A percentile compares a stretch with the other conserved stretches of the same genome.
Conservation (phyloP, 331 rosid species). For the Malus hybrid region DNA sequence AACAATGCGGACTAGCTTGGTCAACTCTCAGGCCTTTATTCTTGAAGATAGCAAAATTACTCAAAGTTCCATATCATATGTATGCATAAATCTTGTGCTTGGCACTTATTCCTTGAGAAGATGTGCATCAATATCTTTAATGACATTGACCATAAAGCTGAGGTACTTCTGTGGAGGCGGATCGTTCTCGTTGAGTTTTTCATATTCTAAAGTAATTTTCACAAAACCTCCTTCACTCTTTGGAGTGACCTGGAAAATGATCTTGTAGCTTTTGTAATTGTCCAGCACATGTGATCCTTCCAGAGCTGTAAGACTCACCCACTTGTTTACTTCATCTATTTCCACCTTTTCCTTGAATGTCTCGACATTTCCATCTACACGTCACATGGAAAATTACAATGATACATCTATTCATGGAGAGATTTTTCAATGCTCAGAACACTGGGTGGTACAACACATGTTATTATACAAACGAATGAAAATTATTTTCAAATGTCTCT, state of each 20-base stretch:
- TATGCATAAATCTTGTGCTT: background rate
- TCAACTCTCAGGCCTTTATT: too few species aligned
- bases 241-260: constrained; percentile 8
- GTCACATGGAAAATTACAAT: too few species aligned
- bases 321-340: background rate
- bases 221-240: constrained; percentile 17
- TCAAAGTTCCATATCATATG: too few species aligned
- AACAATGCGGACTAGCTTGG: too few species aligned
- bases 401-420: too few species aligned
- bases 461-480: too few species aligned
- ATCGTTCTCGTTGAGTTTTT: constrained; percentile 18
- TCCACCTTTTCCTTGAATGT: background rate
- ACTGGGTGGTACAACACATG: too few species aligned
- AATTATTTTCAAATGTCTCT: too few species aligned
- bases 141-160: background rate
- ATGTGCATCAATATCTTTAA: constrained; percentile 34
- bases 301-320: constrained; percentile 2
- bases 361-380: background rate
- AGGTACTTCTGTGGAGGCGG: constrained; percentile 5
- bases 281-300: constrained; percentile 26
- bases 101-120: constrained; percentile 7
- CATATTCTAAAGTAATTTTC: constrained; percentile 25
- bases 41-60: too few species aligned
- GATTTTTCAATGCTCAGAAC: too few species aligned
- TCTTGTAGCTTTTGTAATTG: constrained; percentile 22